Percentiles rank a stretch among this genome's conserved stretches.
These are phyloP conservation scores for Lactarius hatsudake DNA, from an alignment of 768 basidiomycete genomes.

Conservation along the genomic window DNA sequence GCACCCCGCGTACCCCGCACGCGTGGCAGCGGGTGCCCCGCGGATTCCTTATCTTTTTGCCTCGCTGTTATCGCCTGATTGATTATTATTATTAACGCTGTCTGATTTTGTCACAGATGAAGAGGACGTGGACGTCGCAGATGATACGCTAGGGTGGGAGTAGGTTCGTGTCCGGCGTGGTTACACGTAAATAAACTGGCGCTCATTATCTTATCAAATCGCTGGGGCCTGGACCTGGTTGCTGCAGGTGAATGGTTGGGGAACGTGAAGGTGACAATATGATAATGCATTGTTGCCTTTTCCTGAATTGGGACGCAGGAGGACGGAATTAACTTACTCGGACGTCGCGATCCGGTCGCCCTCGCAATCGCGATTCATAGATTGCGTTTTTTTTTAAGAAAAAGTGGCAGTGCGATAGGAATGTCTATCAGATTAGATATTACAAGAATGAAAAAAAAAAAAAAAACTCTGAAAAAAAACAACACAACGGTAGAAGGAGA, in stretches of 20 bases:
- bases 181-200: conserved; percentile 24
- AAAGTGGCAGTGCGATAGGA: conserved; percentile 21
- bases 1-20: conserved; percentile 23
- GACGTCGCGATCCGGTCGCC: conserved; percentile 4
- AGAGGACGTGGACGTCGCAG: conserved; percentile 22
- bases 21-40: conserved; percentile 19
- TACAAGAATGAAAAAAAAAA: not conserved
- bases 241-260: conserved; percentile 12
- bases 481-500: not conserved
- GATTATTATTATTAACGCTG: conserved; percentile 9
- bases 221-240: conserved; percentile 12
- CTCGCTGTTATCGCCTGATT: conserved; percentile 15
- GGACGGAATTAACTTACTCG: conserved; percentile 10
- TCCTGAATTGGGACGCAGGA: not conserved
- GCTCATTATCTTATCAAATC: conserved; percentile 27
- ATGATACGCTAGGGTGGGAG: conserved; percentile 26
- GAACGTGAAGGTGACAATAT: conserved; percentile 16
- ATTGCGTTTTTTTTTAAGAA: conserved; percentile 1
- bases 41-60: conserved; percentile 5
- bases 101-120: conserved; percentile 20
- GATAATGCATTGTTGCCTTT: conserved; percentile 5
- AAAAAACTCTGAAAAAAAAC: not conserved
- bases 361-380: conserved; percentile 17
- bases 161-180: conserved; percentile 12
- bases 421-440: conserved; percentile 12